phyloP scores from a whole-genome alignment of 2,329 filamentous ascomycete species.

The Dichotomopilus funicola region DNA sequence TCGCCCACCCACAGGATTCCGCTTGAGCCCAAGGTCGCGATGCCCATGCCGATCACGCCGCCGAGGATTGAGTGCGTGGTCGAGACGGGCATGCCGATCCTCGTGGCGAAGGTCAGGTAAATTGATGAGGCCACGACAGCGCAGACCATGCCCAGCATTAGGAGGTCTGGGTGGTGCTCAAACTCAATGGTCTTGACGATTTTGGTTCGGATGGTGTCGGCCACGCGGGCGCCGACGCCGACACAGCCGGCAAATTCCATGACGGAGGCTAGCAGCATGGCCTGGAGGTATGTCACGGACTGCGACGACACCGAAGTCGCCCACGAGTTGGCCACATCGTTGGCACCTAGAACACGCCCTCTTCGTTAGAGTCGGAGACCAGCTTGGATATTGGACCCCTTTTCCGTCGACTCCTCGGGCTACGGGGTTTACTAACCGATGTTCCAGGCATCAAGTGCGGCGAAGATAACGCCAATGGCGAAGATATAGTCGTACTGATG shows the following conservation, averaged over 20 bases:
- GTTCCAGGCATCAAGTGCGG: constrained; percentile 61
- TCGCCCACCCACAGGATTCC: constrained; percentile 47
- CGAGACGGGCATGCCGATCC: constrained; percentile 50
- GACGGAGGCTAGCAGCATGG: constrained; percentile 50
- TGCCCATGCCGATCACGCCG: constrained; percentile 52
- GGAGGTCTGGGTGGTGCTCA: constrained; percentile 39
- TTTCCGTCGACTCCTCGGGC: neutral
- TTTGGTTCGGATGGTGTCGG: constrained; percentile 56
- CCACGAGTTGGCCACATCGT: constrained; percentile 73
- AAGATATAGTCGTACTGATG: constrained; percentile 57
- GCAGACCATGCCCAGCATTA: constrained; percentile 55
- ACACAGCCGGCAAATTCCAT: constrained; percentile 59
- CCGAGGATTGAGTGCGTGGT: constrained; percentile 57
- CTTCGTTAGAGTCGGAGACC: neutral
- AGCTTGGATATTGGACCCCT: neutral
- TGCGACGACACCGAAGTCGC: constrained; percentile 67
- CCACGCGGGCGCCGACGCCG: constrained; percentile 53
- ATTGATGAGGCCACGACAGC: constrained; percentile 46
- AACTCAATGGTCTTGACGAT: constrained; percentile 47
- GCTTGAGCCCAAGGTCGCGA: constrained; percentile 45
- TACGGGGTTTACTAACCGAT: constrained; percentile 39
- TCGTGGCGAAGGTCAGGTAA: constrained; percentile 53
- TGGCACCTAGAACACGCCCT: constrained; percentile 30
- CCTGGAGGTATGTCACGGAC: constrained; percentile 56
- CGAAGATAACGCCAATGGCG: constrained; percentile 58